These are phyloP conservation scores for Venturia nashicola DNA, from an alignment of 2,329 filamentous ascomycete species.

Conservation along the genomic window DNA sequence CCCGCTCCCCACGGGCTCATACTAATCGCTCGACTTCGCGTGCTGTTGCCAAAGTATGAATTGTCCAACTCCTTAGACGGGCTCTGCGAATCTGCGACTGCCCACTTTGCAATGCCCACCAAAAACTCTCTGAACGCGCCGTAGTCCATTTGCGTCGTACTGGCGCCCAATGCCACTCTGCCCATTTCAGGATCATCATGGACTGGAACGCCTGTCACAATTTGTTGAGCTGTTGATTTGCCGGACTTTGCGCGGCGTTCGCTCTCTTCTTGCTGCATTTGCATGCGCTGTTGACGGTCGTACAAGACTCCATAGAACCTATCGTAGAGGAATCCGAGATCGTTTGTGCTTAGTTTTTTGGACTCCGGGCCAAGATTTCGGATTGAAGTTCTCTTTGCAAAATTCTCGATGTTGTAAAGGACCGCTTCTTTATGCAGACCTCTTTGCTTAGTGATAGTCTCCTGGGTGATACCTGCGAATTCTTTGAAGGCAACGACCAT, in stretches of 20 bases:
- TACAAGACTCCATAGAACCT: conserved; percentile 87
- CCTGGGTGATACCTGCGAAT: conserved; percentile 89
- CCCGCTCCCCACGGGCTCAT: conserved; percentile 45
- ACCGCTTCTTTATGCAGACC: conserved; percentile 90
- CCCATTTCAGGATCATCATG: conserved; percentile 59
- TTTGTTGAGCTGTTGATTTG: conserved; percentile 43
- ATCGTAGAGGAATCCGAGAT: conserved; percentile 84
- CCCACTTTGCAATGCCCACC: conserved; percentile 80
- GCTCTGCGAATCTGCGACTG: conserved; percentile 71
- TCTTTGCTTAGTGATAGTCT: conserved; percentile 77
- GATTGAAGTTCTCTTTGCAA: conserved; percentile 92
- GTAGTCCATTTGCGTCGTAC: conserved; percentile 92
- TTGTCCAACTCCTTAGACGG: conserved; percentile 38
- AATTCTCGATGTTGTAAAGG: conserved; percentile 90
- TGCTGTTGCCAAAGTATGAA: conserved; percentile 42
- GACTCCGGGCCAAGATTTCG: conserved; percentile 91
- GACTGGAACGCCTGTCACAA: conserved; percentile 35
- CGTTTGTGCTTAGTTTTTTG: conserved; percentile 74
- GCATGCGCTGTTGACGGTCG: conserved; percentile 74
- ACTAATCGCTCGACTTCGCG: conserved; percentile 27
- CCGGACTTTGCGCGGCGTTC: conserved; percentile 59
- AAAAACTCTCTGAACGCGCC: conserved; percentile 92
- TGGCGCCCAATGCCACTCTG: conserved; percentile 76
- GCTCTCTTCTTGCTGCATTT: conserved; percentile 49
- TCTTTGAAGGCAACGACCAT: conserved; percentile 99